Conservation (phyloP, 202 grass and related monocot species). For the Setaria italica region DNA sequence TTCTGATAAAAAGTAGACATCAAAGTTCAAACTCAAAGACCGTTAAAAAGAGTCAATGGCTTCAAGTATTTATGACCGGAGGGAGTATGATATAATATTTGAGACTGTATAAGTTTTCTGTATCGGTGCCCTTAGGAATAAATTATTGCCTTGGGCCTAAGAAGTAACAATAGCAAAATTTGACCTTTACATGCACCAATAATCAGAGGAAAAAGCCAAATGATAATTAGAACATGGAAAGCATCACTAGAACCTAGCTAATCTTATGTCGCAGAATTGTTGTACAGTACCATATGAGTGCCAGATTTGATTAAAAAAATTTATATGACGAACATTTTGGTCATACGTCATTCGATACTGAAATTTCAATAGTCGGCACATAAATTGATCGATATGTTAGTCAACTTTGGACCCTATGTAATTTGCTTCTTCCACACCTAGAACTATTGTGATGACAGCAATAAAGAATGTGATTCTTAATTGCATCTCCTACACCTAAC, state of each 20-base stretch:
- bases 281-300: constrained; percentile 7
- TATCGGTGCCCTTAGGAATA: constrained; percentile 11
- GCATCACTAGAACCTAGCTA: constrained; percentile 5
- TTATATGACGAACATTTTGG: background rate
- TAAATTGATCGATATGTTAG: background rate
- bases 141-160: background rate
- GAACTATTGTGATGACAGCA: constrained; percentile 29
- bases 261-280: constrained; percentile 13
- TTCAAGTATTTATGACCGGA: background rate
- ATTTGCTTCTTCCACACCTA: constrained; percentile 9
- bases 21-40: background rate
- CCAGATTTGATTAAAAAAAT: background rate
- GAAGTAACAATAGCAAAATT: background rate
- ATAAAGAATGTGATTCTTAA: constrained; percentile 23
- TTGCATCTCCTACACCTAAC: constrained; percentile 12
- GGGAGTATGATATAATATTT: background rate
- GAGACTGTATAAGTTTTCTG: constrained; percentile 3
- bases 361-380: background rate
- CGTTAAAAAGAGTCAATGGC: background rate
- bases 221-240: constrained; percentile 11
- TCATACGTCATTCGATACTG: constrained; percentile 9
- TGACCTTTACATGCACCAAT: constrained; percentile 14
- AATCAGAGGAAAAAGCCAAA: background rate
- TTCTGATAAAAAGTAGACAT: background rate
- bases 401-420: constrained; percentile 1